These are phyloP conservation scores for Hyphopichia fennica DNA, from an alignment of 1,139 yeast species.

Conservation along the genomic window DNA sequence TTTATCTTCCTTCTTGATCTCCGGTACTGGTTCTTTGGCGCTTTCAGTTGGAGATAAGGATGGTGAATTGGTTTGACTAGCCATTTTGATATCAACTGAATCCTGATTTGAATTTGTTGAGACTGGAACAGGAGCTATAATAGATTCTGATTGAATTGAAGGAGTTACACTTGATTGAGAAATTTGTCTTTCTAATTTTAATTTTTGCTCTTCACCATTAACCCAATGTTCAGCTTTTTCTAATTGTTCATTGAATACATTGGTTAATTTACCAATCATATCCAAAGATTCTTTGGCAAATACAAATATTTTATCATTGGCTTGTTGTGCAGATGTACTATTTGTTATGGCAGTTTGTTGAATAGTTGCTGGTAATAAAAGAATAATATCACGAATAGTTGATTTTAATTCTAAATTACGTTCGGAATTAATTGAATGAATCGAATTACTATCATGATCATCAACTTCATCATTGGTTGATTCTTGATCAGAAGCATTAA, in stretches of 20 bases:
- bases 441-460: no score
- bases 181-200: neutral
- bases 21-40: no score
- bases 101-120: neutral
- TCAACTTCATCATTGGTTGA: neutral
- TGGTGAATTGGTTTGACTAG: neutral
- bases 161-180: neutral
- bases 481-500: constrained; percentile 19
- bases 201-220: constrained; percentile 37
- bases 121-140: neutral
- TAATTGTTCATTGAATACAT: constrained; percentile 80
- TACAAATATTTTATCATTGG: constrained; percentile 66
- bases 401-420: constrained; percentile 44
- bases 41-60: neutral
- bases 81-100: no score
- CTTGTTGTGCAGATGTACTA: constrained; percentile 29
- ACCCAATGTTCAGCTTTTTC: constrained; percentile 86
- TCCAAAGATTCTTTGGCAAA: constrained; percentile 88
- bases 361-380: constrained; percentile 61
- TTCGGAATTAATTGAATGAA: neutral
- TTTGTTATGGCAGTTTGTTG: constrained; percentile 28
- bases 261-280: constrained; percentile 80
- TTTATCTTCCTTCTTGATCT: no score
- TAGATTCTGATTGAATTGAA: neutral
- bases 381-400: constrained; percentile 75